These are phyloP conservation scores for Cystobasidiaceae sp. DNA, from an alignment of 1,284 basidiomycete species.

Conservation along the genomic window DNA sequence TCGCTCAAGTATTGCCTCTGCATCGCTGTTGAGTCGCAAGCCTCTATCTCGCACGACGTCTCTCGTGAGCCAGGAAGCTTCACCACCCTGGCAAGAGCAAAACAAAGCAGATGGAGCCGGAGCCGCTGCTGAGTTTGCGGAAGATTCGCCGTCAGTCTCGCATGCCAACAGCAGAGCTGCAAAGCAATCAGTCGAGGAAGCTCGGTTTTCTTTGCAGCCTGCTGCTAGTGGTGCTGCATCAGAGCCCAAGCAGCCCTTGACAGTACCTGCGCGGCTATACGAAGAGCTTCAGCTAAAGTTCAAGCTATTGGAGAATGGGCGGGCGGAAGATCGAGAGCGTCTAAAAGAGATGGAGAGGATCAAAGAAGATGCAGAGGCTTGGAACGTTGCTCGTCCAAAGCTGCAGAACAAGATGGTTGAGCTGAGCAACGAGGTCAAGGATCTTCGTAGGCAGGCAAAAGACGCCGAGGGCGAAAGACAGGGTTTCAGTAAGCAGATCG, in stretches of 20 bases:
- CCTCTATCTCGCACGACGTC: too few relatives aligned
- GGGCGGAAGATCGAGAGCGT: slow-evolving; percentile 75
- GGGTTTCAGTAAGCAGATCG: slow-evolving; percentile 58
- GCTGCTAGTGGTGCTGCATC: neutral
- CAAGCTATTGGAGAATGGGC: slow-evolving; percentile 78
- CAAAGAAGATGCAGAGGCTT: slow-evolving; percentile 73
- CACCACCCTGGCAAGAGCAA: too few relatives aligned
- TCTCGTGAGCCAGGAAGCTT: too few relatives aligned
- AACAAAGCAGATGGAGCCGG: too few relatives aligned
- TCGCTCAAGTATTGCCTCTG: slow-evolving; percentile 1
- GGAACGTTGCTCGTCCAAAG: slow-evolving; percentile 78
- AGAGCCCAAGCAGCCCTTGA: neutral
- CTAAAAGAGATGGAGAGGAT: slow-evolving; percentile 79
- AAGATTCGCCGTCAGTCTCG: neutral
- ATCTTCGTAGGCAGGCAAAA: slow-evolving; percentile 58
- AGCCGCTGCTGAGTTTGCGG: too few relatives aligned
- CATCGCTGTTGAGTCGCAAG: neutral
- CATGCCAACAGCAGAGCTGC: too few relatives aligned
- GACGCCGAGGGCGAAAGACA: slow-evolving; percentile 61
- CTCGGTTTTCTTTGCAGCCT: slow-evolving; percentile 13
- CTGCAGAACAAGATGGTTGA: slow-evolving; percentile 39
- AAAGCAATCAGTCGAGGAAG: slow-evolving; percentile 2
- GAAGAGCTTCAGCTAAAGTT: slow-evolving; percentile 74
- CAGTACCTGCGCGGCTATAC: slow-evolving; percentile 37
- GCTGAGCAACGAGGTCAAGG: slow-evolving; percentile 63